Conservation (phyloP, 768 basidiomycete species). For the Amyloporia xantha region DNA sequence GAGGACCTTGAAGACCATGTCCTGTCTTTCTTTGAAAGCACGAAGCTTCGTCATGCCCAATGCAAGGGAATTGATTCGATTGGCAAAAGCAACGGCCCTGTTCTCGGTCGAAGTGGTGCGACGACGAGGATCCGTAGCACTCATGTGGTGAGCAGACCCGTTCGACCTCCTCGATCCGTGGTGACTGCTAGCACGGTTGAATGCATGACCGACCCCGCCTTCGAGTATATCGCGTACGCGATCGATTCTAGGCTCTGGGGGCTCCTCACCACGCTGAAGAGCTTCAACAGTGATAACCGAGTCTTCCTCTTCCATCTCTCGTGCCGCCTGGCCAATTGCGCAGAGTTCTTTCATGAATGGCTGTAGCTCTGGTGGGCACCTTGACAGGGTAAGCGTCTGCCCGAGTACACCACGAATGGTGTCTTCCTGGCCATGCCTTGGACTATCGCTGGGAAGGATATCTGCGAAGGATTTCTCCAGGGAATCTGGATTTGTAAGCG, state of each 20-base stretch:
- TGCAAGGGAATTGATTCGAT: conserved; percentile 69
- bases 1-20: conserved; percentile 62
- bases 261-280: conserved; percentile 13
- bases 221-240: conserved; percentile 17
- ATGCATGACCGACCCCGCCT: conserved; percentile 18
- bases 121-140: conserved; percentile 12
- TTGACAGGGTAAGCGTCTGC: conserved; percentile 42
- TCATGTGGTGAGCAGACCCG: background rate
- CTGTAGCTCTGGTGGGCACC: conserved; percentile 56
- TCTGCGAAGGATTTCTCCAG: conserved; percentile 10
- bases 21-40: conserved; percentile 69
- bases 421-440: conserved; percentile 7
- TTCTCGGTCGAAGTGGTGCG: conserved; percentile 36
- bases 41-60: conserved; percentile 62
- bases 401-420: conserved; percentile 47
- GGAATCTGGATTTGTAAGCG: conserved; percentile 39
- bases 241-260: conserved; percentile 16
- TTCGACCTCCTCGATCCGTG: background rate
- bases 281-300: conserved; percentile 13
- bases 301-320: conserved; percentile 13
- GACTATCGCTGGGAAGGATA: conserved; percentile 3
- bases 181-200: background rate
- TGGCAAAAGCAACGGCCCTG: conserved; percentile 67
- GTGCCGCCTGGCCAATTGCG: conserved; percentile 11
- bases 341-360: conserved; percentile 48